phyloP scores from a whole-genome alignment of 2,329 filamentous ascomycete species.

The Fusarium odoratissimum region DNA sequence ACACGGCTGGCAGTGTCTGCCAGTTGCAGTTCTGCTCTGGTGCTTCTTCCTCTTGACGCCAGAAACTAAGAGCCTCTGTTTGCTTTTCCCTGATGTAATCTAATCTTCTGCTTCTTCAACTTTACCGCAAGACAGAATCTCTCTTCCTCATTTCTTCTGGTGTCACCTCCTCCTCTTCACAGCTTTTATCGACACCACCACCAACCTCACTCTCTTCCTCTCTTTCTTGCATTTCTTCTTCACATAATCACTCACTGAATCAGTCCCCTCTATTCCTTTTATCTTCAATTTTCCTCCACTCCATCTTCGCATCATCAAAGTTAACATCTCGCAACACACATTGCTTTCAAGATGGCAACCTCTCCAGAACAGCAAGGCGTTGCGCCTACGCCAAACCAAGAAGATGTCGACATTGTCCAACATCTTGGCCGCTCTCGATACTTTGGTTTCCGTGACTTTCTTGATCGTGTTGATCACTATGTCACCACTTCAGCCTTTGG shows the following conservation, averaged over 20 bases:
- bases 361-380: slow-evolving; percentile 21
- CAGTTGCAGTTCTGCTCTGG: neutral
- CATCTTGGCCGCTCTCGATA: slow-evolving; percentile 42
- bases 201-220: slow-evolving; percentile 20
- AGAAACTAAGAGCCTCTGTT: neutral
- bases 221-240: neutral
- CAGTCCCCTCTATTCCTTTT: neutral
- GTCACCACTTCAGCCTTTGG: slow-evolving; percentile 62
- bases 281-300: neutral
- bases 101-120: neutral
- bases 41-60: neutral
- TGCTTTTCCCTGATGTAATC: neutral
- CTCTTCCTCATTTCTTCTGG: slow-evolving; percentile 16
- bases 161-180: slow-evolving; percentile 31
- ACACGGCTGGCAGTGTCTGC: slow-evolving; percentile 15
- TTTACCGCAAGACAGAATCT: neutral
- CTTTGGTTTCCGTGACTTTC: slow-evolving; percentile 50
- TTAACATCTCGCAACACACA: neutral
- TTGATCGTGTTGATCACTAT: slow-evolving; percentile 52
- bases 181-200: slow-evolving; percentile 18
- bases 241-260: neutral
- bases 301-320: neutral
- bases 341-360: slow-evolving; percentile 20
- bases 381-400: slow-evolving; percentile 14
- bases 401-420: neutral